These are phyloP conservation scores for Solanum bukasovii DNA, from an alignment of 257 asterid species.

Conservation along the genomic window DNA sequence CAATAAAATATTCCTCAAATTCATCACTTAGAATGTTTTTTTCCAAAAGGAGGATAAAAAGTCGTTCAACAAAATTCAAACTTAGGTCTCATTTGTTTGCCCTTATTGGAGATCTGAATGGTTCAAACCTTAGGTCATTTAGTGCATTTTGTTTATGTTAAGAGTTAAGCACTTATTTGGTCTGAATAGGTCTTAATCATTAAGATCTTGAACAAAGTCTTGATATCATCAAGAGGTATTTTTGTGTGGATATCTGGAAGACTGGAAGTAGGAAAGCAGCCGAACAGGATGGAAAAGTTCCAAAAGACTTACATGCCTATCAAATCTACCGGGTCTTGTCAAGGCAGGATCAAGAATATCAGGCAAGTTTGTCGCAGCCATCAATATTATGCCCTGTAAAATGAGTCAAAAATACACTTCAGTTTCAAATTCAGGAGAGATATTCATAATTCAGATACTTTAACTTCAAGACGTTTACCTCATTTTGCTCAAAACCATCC, in stretches of 20 bases:
- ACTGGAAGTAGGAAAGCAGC: background rate
- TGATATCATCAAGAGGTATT: background rate
- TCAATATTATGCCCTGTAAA: conserved; percentile 76
- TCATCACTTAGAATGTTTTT: background rate
- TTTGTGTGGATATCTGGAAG: background rate
- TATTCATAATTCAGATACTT: background rate
- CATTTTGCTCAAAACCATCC: conserved; percentile 99
- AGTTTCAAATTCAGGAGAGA: background rate
- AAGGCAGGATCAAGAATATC: conserved; percentile 97
- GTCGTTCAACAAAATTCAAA: background rate
- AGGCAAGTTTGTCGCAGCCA: conserved; percentile 98
- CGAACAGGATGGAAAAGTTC: background rate
- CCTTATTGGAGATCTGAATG: background rate
- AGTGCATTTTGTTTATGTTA: background rate
- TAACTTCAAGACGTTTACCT: conserved; percentile 33
- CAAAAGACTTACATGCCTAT: conserved; percentile 77
- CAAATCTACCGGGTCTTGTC: conserved; percentile 99
- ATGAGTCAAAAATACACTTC: background rate
- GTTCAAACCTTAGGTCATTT: background rate
- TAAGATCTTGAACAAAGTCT: background rate
- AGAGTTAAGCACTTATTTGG: background rate
- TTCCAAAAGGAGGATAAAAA: background rate
- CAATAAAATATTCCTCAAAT: background rate
- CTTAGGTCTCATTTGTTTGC: background rate
- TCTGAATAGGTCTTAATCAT: background rate